Percentiles rank a stretch among this genome's conserved stretches.
These are phyloP conservation scores for Euphorbia peplus DNA, from an alignment of 345 rosid genomes.

Conservation along the genomic window DNA sequence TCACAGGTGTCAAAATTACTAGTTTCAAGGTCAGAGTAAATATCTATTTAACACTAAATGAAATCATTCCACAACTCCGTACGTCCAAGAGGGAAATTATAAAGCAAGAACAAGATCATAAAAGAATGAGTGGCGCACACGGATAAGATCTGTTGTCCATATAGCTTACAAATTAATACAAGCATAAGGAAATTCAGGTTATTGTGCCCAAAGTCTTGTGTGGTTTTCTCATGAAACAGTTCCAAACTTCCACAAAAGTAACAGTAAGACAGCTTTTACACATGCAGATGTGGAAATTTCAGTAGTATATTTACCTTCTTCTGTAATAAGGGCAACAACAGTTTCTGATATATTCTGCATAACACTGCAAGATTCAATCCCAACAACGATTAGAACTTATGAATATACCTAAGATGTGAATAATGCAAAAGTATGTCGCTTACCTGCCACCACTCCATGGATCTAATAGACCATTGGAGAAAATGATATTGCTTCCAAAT, in stretches of 20 bases:
- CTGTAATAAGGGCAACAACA: conserved; percentile 70
- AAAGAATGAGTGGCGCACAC: not conserved
- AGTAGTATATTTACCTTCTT: conserved; percentile 63
- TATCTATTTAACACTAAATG: not conserved
- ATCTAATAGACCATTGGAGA: conserved; percentile 90
- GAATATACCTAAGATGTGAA: not conserved
- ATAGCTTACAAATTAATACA: not conserved
- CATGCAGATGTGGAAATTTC: conserved; percentile 9
- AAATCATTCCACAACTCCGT: not conserved
- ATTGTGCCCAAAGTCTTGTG: not conserved
- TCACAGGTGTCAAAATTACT: not conserved
- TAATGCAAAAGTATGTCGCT: conserved; percentile 4
- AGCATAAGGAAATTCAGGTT: not conserved
- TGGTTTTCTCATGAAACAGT: not conserved
- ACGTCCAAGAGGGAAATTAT: too few relatives aligned
- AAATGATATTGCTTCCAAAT: conserved; percentile 90
- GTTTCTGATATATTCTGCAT: conserved; percentile 68
- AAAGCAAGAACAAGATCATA: too few relatives aligned
- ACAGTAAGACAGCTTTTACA: not conserved
- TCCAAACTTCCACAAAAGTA: conserved; percentile 2
- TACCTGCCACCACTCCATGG: conserved; percentile 99
- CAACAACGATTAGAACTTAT: conserved; percentile 20
- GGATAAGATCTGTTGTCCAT: not conserved
- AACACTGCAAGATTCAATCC: conserved; percentile 51
- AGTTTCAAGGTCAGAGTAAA: not conserved